Evolutionary conservation across 352 stramenopile species (phyloP).

Genomic region (Phytophthora megakarya): DNA sequence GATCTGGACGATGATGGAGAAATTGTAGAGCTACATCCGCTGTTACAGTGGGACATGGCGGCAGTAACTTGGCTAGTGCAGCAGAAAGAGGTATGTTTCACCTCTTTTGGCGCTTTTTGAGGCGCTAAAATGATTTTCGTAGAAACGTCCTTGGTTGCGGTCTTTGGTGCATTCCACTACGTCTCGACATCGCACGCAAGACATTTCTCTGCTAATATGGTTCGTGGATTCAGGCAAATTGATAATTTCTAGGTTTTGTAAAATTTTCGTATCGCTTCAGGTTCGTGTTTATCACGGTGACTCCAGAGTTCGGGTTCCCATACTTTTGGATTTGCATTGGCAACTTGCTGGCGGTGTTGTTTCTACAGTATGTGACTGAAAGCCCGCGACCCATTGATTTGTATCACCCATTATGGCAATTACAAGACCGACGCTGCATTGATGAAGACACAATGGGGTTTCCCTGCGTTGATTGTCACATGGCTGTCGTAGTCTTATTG

Average conservation of each 20-base stretch:
- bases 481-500: constrained; percentile 70
- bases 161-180: constrained; percentile 53
- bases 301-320: constrained; percentile 59
- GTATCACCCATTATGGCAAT: constrained; percentile 35
- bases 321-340: constrained; percentile 71
- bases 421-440: constrained; percentile 30
- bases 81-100: constrained; percentile 42
- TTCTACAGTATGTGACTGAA: constrained; percentile 52
- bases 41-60: constrained; percentile 65
- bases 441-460: constrained; percentile 63
- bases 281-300: constrained; percentile 67
- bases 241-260: background rate
- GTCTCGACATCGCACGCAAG: constrained; percentile 58
- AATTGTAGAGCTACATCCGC: constrained; percentile 38
- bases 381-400: constrained; percentile 62
- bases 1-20: constrained; percentile 26
- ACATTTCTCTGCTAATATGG: constrained; percentile 73
- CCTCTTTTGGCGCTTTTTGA: background rate
- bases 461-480: constrained; percentile 77
- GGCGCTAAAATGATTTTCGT: too few species aligned
- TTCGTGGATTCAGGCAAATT: constrained; percentile 13
- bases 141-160: constrained; percentile 42
- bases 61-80: constrained; percentile 43
- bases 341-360: constrained; percentile 57
- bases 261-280: constrained; percentile 31